Base-by-base conservation (phyloP, 2,329 filamentous ascomycete species). In the Clathrospora elynae region DNA sequence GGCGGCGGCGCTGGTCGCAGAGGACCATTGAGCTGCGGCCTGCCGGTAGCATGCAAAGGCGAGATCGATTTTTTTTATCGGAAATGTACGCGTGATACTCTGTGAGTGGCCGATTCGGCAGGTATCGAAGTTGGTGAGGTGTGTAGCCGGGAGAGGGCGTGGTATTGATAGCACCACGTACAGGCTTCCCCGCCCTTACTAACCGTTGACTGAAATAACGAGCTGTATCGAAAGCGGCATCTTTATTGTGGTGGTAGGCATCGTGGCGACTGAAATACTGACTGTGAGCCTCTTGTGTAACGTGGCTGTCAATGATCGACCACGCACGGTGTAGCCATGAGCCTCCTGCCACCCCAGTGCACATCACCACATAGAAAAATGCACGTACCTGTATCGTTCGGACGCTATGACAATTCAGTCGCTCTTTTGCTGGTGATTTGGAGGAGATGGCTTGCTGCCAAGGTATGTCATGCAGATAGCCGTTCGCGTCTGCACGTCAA, bases 401-500 rank as follows among this genome's bases (percentile, higher is more conserved):
- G 26, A 46, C 40, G 42, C 34, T 39, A 51, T 31, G 48, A 34
- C 35, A 52, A 43, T 47, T 48, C 31, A 40, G 35, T 29, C 43
- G 36, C 24, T 41, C 17, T 36, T 14, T 39, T 17, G 48, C 35
- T 47, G 42, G 44, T 37, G 35, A 22, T 20, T 16, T 19, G 5
- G 11, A 30, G 30, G 35, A 12, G 32, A 39, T 34, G 23, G 42
- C 42, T 47, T 46, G 35, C 12, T 48, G 53, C 54, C 53, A 60
- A 56, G 61, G 45, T 37, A 53, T 57, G 55, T 51, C 42, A 59
- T 54, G 58, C 58, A 57, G 20, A 26, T 42, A 59, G 35, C 62
- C 63, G 62, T 60, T 58, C 51, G 57, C 55, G 32, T 49, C 48
- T 62, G 57, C 49, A 61, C 43, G 50, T 48, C 53, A 49, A 41